phyloP scores from a whole-genome alignment of 2,329 filamentous ascomycete species.

The Aspergillus sp. region DNA sequence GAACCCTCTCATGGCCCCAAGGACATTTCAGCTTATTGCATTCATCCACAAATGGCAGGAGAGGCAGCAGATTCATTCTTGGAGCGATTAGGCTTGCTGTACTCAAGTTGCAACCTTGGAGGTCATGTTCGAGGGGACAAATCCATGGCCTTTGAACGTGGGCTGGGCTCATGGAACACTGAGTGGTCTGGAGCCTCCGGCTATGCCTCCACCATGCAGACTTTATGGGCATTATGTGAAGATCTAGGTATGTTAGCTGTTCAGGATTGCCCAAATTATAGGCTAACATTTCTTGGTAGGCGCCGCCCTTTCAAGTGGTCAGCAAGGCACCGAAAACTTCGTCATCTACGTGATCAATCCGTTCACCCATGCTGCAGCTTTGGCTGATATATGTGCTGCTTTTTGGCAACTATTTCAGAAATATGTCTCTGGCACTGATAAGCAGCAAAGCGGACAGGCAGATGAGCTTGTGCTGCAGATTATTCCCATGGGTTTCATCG shows the following conservation, averaged over 20 bases:
- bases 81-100: slow-evolving; percentile 45
- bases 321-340: slow-evolving; percentile 34
- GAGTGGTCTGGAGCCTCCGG: slow-evolving; percentile 15
- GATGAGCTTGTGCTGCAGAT: slow-evolving; percentile 51
- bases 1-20: slow-evolving; percentile 49
- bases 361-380: slow-evolving; percentile 39
- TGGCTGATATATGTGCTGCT: slow-evolving; percentile 47
- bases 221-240: slow-evolving; percentile 27
- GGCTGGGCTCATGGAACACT: slow-evolving; percentile 31
- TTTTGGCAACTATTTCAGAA: slow-evolving; percentile 51
- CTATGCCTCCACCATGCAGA: slow-evolving; percentile 29
- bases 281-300: slow-evolving; percentile 21
- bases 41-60: slow-evolving; percentile 44
- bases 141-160: slow-evolving; percentile 31
- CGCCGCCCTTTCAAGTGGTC: slow-evolving; percentile 24
- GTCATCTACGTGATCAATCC: slow-evolving; percentile 55
- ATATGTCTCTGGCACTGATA: slow-evolving; percentile 37
- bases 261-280: not conserved
- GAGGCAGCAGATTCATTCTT: slow-evolving; percentile 45
- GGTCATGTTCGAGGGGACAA: slow-evolving; percentile 39
- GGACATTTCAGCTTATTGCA: slow-evolving; percentile 49
- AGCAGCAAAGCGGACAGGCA: slow-evolving; percentile 20
- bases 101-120: slow-evolving; percentile 51
- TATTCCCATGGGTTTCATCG: slow-evolving; percentile 48
- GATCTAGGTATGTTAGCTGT: slow-evolving; percentile 25